Base-by-base conservation (phyloP, 202 grass and related monocot genomes). In the Eragrostis tef region DNA sequence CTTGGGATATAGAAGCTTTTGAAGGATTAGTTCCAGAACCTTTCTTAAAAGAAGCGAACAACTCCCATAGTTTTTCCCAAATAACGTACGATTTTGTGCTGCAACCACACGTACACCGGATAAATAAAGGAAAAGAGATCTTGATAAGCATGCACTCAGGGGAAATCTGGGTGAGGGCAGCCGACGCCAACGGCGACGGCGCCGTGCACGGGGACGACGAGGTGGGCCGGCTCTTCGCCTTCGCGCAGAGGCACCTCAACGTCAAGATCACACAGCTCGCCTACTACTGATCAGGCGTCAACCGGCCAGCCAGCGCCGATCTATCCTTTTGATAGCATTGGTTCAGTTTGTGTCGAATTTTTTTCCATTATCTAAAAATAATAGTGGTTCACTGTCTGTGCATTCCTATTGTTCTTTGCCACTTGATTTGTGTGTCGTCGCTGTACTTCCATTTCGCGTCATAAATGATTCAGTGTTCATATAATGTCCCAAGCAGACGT, bases 211-310 rank as follows among this genome's bases (percentile, higher is more conserved):
- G 69, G 57, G 89, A 92, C 11, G 81, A 83, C 20, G 89, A 95
- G 79, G 74, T 75, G 26, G 64, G 45, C 39, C 41, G 77, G 17
- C 72, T 95, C 51, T 84, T 90, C 70, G 65, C 74, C 48, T 92
- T 84, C 78, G 93, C 93, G 10, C 87, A 90, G 66, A 77, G 54
- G 16, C 71, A 82, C 59, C 87, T 95, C 83, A 27, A 81, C 57
- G 88, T 86, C 82, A 95, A 92, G 93, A 90, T 95, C 73, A 73
- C 48, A 13, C 63, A 94, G 26, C 86, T 86, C 39, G 67, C 46
- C 3, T 76, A 66, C 83, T 79, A 71, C 43, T 80, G 71, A 76
- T 48, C n/a, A 48, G 46, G 29, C 29, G 29, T 12, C 46, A 12
- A 2, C 12, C 46, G 10, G 46, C 11, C 10, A n/a, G n/a, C 29